These are phyloP conservation scores for Serendipita sp. DNA, from an alignment of 768 basidiomycete genomes.

Conservation along the genomic window DNA sequence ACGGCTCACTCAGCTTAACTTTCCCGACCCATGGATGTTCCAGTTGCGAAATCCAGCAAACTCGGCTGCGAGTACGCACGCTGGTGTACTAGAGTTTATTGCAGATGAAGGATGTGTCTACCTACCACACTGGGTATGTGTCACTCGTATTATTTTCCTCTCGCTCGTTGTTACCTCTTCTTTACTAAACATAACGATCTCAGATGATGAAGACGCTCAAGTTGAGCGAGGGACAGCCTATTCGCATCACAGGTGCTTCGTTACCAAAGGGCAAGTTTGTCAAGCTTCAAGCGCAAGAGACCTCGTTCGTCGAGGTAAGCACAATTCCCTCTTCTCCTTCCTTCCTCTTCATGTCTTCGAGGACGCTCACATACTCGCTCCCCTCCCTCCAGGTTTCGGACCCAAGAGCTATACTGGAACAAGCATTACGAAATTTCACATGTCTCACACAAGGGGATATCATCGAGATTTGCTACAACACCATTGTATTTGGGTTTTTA, in stretches of 20 bases:
- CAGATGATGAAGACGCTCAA: conserved; percentile 94
- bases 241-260: conserved; percentile 78
- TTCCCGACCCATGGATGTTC: conserved; percentile 92
- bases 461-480: conserved; percentile 95
- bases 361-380: too few species aligned
- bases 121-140: conserved; percentile 73
- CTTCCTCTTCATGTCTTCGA: too few species aligned
- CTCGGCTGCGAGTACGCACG: conserved; percentile 74
- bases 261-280: conserved; percentile 88
- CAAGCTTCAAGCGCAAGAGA: conserved; percentile 90
- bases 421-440: conserved; percentile 85
- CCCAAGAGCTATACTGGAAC: conserved; percentile 96
- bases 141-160: background rate
- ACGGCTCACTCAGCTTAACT: conserved; percentile 61
- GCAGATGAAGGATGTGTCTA: conserved; percentile 92
- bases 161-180: background rate
- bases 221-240: conserved; percentile 86
- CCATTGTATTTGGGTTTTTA: conserved; percentile 84
- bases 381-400: conserved; percentile 70
- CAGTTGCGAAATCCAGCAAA: conserved; percentile 82
- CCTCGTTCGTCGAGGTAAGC: conserved; percentile 78
- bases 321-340: too few species aligned
- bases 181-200: background rate
- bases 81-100: conserved; percentile 97
- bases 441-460: conserved; percentile 89